Evolutionary conservation across 2,329 filamentous ascomycete species (phyloP).

Genomic region (Pseudocercospora musae): DNA sequence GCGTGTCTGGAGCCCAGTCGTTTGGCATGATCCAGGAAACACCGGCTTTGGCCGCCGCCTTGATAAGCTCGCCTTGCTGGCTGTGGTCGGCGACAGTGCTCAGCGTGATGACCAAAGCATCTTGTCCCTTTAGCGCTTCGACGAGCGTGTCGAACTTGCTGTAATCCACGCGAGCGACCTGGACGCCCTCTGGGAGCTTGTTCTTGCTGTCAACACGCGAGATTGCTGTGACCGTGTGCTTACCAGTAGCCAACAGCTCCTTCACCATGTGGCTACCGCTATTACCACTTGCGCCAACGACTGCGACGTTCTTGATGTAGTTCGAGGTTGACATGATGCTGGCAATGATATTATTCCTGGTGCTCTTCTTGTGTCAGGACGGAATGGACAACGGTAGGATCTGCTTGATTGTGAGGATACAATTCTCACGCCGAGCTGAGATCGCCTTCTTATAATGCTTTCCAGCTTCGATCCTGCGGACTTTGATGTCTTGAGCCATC

Average conservation of each 20-base stretch:
- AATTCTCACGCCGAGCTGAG: neutral
- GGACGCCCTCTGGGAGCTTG: slow-evolving; percentile 42
- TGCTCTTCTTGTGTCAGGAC: neutral
- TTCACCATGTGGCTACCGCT: slow-evolving; percentile 39
- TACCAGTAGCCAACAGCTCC: slow-evolving; percentile 44
- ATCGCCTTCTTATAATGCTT: neutral
- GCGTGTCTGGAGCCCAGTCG: slow-evolving; percentile 33
- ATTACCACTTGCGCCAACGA: slow-evolving; percentile 42
- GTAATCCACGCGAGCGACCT: slow-evolving; percentile 48
- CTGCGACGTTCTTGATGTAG: slow-evolving; percentile 39
- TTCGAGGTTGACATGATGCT: slow-evolving; percentile 13
- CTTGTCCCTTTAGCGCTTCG: slow-evolving; percentile 37
- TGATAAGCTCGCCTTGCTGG: slow-evolving; percentile 32
- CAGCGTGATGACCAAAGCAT: slow-evolving; percentile 42
- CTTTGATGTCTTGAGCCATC: neutral
- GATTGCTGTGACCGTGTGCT: slow-evolving; percentile 51
- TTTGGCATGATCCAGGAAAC: slow-evolving; percentile 43
- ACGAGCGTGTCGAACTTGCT: slow-evolving; percentile 39
- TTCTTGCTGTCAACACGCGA: slow-evolving; percentile 45
- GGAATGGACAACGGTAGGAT: neutral
- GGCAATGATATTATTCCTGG: neutral
- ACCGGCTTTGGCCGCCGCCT: slow-evolving; percentile 38
- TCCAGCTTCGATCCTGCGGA: neutral
- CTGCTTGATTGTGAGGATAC: neutral
- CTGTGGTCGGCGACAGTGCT: slow-evolving; percentile 31